phyloP scores from a whole-genome alignment of 352 stramenopile genomes.

The Phytophthora cactorum region DNA sequence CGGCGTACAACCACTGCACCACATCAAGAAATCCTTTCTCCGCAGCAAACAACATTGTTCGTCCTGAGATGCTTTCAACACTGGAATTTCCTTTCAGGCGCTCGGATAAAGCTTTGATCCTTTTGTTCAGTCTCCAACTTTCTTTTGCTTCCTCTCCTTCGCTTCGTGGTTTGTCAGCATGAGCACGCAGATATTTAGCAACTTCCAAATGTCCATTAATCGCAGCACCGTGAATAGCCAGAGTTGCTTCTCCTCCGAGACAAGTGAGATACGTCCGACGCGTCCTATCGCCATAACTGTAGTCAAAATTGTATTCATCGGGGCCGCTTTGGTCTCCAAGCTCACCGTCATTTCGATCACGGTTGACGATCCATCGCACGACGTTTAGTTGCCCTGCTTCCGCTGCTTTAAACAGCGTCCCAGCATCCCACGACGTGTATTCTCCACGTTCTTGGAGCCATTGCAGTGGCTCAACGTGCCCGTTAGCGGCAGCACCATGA shows the following conservation, averaged over 20 bases:
- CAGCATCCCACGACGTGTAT: constrained; percentile 6
- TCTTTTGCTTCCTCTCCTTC: constrained; percentile 2
- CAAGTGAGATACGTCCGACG: constrained; percentile 4
- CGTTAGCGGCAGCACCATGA: constrained; percentile 10
- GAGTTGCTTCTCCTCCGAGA: constrained; percentile 18
- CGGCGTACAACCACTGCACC: constrained; percentile 21
- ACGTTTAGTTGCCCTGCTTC: constrained; percentile 17
- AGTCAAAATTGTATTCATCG: constrained; percentile 8
- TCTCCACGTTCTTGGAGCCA: constrained; percentile 10
- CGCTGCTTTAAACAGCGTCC: constrained; percentile 13
- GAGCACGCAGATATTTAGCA: constrained; percentile 18
- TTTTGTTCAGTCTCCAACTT: constrained; percentile 4
- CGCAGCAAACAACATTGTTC: constrained; percentile 23
- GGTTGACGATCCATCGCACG: constrained; percentile 20
- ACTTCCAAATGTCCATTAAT: constrained; percentile 25
- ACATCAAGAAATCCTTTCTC: constrained; percentile 22
- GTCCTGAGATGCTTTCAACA: constrained; percentile 4
- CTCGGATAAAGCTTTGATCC: background rate
- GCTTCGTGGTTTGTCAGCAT: constrained; percentile 2
- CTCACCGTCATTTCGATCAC: constrained; percentile 2
- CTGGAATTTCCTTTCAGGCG: background rate
- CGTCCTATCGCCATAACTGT: constrained; percentile 2
- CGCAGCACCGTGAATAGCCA: constrained; percentile 24
- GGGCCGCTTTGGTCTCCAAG: constrained; percentile 5
- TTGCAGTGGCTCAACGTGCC: constrained; percentile 6